A percentile compares a stretch with the other conserved stretches of the same genome.
These are phyloP conservation scores for Podospora conica DNA, from an alignment of 495 filamentous ascomycete species.

Conservation along the genomic window DNA sequence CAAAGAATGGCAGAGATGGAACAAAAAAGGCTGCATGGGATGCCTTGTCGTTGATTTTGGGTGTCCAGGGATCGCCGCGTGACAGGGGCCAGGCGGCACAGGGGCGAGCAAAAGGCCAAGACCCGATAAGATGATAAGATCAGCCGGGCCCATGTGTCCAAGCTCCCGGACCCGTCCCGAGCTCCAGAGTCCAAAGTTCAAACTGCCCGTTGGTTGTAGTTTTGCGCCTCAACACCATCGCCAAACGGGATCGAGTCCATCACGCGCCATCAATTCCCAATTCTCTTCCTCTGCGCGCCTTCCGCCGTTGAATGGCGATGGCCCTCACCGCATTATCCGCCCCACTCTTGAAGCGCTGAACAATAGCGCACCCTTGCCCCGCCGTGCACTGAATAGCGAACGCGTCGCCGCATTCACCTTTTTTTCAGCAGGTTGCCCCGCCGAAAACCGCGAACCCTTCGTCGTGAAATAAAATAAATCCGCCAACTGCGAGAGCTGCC, in stretches of 20 bases:
- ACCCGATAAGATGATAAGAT: background rate
- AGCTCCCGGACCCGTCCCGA: background rate
- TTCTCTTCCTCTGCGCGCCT: background rate
- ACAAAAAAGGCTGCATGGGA: background rate
- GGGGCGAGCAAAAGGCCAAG: background rate
- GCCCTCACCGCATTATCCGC: background rate
- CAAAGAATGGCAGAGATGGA: background rate
- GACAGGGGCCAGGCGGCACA: background rate
- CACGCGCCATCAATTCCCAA: too few relatives aligned
- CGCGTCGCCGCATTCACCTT: background rate
- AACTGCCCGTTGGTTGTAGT: background rate
- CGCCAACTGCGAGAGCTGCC: background rate
- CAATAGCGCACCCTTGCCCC: background rate
- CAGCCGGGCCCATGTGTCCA: background rate
- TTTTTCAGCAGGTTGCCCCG: background rate
- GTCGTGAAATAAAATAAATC: background rate
- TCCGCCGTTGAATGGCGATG: background rate
- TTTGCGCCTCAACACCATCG: background rate
- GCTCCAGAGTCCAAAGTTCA: background rate
- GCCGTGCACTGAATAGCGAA: background rate
- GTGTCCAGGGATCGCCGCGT: background rate
- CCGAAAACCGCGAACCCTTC: background rate
- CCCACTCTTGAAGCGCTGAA: background rate
- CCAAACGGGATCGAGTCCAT: background rate
- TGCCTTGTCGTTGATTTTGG: background rate